phyloP scores from a whole-genome alignment of 495 filamentous ascomycete species.

The Cercophora newfieldiana region DNA sequence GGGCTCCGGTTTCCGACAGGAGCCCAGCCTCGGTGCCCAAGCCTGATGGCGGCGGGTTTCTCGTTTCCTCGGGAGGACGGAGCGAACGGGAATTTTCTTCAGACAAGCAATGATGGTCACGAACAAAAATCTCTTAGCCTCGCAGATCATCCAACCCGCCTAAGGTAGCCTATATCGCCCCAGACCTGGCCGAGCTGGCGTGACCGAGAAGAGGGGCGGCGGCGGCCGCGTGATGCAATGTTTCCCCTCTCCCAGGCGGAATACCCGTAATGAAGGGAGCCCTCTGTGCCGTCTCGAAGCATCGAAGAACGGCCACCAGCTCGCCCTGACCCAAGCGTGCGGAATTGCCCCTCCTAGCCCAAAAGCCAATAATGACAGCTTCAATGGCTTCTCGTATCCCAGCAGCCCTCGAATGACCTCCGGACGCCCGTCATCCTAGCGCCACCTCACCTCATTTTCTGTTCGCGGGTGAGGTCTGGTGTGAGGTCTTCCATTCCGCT shows the following conservation, averaged over 20 bases:
- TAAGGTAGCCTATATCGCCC: neutral
- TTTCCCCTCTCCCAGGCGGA: neutral
- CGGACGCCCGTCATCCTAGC: slow-evolving; percentile 6
- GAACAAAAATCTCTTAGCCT: neutral
- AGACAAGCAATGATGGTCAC: slow-evolving; percentile 5
- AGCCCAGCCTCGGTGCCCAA: neutral
- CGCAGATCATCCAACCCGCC: slow-evolving; percentile 9
- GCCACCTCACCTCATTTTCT: slow-evolving; percentile 5
- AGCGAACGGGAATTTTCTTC: neutral
- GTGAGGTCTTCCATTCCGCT: slow-evolving; percentile 6
- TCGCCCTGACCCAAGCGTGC: neutral
- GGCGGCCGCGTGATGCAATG: neutral
- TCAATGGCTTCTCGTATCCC: neutral
- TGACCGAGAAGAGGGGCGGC: neutral
- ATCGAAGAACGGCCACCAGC: neutral
- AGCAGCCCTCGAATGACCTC: neutral
- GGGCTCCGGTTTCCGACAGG: neutral
- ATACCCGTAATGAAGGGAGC: slow-evolving; percentile 2
- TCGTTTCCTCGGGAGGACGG: neutral
- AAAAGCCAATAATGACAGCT: neutral
- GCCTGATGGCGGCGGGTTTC: neutral
- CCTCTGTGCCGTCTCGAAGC: slow-evolving; percentile 8
- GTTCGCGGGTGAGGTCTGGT: neutral
- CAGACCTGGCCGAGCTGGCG: neutral
- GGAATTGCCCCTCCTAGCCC: neutral